Evolutionary conservation across 805 yeast genomes (phyloP), one percentile per base, ranked within the genome.

Genomic region (Candida coleopterorum): DNA sequence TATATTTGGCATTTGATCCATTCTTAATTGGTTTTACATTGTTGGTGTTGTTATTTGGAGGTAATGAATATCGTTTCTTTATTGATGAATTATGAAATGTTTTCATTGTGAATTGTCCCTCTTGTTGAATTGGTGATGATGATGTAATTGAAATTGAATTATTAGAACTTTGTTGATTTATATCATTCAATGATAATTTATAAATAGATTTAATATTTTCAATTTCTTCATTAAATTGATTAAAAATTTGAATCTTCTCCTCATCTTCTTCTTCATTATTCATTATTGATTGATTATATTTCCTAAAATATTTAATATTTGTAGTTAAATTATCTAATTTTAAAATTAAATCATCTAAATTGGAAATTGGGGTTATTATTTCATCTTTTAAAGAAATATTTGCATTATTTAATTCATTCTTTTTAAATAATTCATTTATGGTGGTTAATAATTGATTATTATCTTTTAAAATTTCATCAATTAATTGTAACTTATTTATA

Each of bases 171-270:
- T 28, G 37, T 37, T 39, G 37, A 3, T 38, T 48, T 25, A 61
- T 47, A 18, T 61, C 69, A 12, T 46, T 45, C 26, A 57, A 30
- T 32, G 52, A 55, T n/a, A 51, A 40, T 21, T 53, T 54, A 40
- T 64, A 60, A 8, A 65, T 34, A n/a, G 56, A 58, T 32, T 52
- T 53, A 11, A 62, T 50, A 14, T 40, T 25, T 20, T 41, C 42
- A 3, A 67, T 28, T 22, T 67, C 72, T 7, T 53, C 55, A 18
- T 47, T 47, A 32, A 67, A 65, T 46, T 60, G 64, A 16, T 47
- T 47, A 38, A 64, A 64, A 2, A 66, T 67, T 40, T 55, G 38
- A 9, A 65, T 27, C 38, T 64, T 63, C 37, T 66, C 71, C 34
- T 56, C 53, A 17, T 53, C 39, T 35, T 66, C 71, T 17, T 62